A percentile compares a stretch with the other conserved stretches of the same genome.
phyloP scores from a whole-genome alignment of 140 eudicot species.

The Senecio squalidus region DNA sequence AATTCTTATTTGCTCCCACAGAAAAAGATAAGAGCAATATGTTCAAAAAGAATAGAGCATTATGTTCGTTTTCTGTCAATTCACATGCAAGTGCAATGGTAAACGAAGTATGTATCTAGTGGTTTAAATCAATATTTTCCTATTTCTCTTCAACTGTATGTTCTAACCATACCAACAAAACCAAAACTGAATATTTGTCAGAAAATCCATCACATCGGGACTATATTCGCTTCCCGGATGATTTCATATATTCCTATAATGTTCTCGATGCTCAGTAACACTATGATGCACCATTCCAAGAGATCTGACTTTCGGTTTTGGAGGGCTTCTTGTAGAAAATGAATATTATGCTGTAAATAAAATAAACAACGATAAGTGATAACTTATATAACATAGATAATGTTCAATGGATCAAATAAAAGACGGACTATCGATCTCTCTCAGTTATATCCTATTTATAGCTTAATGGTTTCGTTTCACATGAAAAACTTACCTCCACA shows the following conservation, averaged over 20 bases:
- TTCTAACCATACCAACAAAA: conserved; percentile 15
- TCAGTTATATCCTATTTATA: not conserved
- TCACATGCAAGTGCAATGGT: no score
- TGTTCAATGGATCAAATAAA: not conserved
- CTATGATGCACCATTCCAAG: conserved; percentile 92
- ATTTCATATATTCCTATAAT: conserved; percentile 67
- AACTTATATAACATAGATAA: not conserved
- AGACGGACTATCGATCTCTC: not conserved
- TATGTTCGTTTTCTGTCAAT: no score
- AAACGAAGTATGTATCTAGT: not conserved
- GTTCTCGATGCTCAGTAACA: conserved; percentile 78
- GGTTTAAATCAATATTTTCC: conserved; percentile 8
- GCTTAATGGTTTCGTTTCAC: not conserved
- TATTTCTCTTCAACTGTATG: conserved; percentile 15
- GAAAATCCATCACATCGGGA: conserved; percentile 24
- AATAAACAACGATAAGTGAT: not conserved
- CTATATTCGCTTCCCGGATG: conserved; percentile 48
- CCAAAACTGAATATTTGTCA: conserved; percentile 1
- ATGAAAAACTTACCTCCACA: conserved; percentile 58
- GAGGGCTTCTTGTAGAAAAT: conserved; percentile 94
- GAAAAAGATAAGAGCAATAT: no score
- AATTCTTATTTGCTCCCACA: no score
- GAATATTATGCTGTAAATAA: conserved; percentile 82
- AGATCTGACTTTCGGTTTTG: conserved; percentile 88
- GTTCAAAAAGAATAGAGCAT: no score